A percentile compares a stretch with the other conserved stretches of the same genome.
Evolutionary conservation across 345 rosid genomes (phyloP).

Genomic region (Hibiscus tridactylites): DNA sequence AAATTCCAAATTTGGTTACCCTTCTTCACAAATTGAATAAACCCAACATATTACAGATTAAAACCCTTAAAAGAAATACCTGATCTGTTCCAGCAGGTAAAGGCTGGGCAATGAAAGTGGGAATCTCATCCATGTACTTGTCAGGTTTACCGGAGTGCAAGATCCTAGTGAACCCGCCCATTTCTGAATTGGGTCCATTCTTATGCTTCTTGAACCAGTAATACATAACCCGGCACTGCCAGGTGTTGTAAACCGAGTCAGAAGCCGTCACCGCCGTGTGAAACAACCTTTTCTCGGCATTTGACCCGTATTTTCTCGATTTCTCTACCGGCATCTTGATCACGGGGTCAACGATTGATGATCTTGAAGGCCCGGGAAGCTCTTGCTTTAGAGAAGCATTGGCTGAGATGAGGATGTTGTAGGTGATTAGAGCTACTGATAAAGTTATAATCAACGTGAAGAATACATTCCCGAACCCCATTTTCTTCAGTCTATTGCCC

Average conservation of each 20-base stretch:
- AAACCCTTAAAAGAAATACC: conserved; percentile 27
- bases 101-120: conserved; percentile 91
- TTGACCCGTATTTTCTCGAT: conserved; percentile 26
- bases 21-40: neutral
- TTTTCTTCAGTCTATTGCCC: conserved; percentile 19
- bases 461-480: conserved; percentile 82
- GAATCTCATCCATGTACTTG: conserved; percentile 84
- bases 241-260: conserved; percentile 82
- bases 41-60: neutral
- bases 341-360: conserved; percentile 50
- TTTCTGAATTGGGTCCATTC: conserved; percentile 57
- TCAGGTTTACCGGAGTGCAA: conserved; percentile 90
- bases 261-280: conserved; percentile 99
- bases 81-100: conserved; percentile 89
- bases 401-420: conserved; percentile 94
- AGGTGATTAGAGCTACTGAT: conserved; percentile 85
- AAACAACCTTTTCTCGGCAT: conserved; percentile 43
- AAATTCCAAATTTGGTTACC: neutral
- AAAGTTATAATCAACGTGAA: conserved; percentile 54
- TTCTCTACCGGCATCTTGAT: conserved; percentile 64
- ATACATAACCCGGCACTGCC: conserved; percentile 98
- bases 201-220: conserved; percentile 83
- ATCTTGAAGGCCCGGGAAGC: conserved; percentile 59
- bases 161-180: conserved; percentile 98
- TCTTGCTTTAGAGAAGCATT: conserved; percentile 81